Conservation (phyloP, 2,329 filamentous ascomycete species). For the Colletotrichum graminicola region DNA sequence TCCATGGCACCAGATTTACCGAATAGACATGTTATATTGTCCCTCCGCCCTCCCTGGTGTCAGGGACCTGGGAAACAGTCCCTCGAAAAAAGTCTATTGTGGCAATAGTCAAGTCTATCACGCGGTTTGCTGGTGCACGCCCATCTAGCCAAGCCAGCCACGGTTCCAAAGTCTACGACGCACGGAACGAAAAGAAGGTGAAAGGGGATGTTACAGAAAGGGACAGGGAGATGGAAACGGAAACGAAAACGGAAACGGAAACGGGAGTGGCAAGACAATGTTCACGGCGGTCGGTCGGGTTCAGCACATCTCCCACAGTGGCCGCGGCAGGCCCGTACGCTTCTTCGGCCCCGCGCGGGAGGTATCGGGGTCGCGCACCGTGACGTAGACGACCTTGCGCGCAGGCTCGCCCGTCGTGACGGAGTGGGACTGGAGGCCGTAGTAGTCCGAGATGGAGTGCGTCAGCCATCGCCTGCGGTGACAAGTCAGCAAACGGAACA, state of each 20-base stretch:
- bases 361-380: conserved; percentile 66
- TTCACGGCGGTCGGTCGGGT: not conserved
- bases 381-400: conserved; percentile 85
- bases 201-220: no score
- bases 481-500: conserved; percentile 33
- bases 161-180: not conserved
- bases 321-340: conserved; percentile 64
- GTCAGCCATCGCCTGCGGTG: conserved; percentile 85
- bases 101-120: not conserved
- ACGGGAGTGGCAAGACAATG: not conserved
- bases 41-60: not conserved
- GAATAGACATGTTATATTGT: not conserved
- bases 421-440: conserved; percentile 87
- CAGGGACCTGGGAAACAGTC: not conserved
- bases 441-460: conserved; percentile 92
- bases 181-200: not conserved
- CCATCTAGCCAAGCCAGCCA: not conserved
- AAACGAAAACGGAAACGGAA: no score
- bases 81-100: not conserved
- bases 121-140: not conserved
- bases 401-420: conserved; percentile 78
- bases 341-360: conserved; percentile 42
- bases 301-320: conserved; percentile 73
- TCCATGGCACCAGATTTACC: not conserved
- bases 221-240: no score